Conservation (phyloP, 345 rosid genomes). For the Brassica nigra region DNA sequence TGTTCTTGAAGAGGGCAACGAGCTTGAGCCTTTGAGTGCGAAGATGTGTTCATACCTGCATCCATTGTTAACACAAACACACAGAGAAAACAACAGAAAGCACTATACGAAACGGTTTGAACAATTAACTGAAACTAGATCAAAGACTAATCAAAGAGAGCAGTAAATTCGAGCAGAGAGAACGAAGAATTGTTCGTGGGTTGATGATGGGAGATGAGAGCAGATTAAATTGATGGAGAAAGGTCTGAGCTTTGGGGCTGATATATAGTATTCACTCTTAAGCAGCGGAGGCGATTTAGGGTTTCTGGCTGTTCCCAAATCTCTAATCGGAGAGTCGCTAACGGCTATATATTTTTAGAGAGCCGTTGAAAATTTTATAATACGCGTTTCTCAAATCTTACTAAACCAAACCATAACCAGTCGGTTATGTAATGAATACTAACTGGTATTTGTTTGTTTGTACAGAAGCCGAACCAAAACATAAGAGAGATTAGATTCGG, state of each 20-base stretch:
- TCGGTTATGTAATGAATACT: neutral
- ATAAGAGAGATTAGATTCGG: neutral
- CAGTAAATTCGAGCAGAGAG: neutral
- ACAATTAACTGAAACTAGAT: neutral
- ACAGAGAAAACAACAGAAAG: neutral
- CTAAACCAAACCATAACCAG: neutral
- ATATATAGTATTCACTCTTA: neutral
- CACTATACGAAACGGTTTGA: neutral
- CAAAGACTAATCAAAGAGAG: neutral
- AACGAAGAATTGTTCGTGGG: neutral
- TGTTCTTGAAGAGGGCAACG: neutral
- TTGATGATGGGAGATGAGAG: neutral
- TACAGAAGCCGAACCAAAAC: neutral
- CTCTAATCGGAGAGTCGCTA: neutral
- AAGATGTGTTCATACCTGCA: neutral
- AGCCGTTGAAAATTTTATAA: neutral
- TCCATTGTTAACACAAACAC: neutral
- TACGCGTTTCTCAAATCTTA: neutral
- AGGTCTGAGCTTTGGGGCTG: neutral
- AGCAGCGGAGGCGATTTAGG: neutral
- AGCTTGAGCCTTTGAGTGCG: neutral
- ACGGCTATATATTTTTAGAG: neutral
- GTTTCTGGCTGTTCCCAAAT: neutral
- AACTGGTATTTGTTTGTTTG: neutral
- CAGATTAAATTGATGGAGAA: neutral